Base-by-base conservation (phyloP, 495 filamentous ascomycete species). In the Aspergillus indologenus region DNA sequence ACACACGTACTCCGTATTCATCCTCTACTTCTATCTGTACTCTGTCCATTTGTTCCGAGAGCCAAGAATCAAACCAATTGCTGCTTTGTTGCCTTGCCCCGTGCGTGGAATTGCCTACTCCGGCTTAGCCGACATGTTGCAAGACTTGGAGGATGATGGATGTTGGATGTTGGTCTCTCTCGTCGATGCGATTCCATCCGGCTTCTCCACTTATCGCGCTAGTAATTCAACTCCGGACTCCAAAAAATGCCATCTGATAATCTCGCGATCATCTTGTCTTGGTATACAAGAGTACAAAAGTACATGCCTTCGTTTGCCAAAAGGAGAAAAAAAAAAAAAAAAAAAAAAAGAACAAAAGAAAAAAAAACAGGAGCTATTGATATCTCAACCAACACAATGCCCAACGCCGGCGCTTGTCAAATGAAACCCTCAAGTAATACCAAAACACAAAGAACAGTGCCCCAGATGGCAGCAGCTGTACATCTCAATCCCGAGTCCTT, bases 361-460 rank as follows among this genome's bases (percentile, higher is more conserved):
- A 26, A 56, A 53, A 57, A 57, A 56, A 42, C 19, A 26, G 20
- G 0, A 23, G 42, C 26, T 15, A 53, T 43, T 57, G 44, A 57
- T 50, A 59, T 59, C 56, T 52, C 43, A 57, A 40, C 50, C 54
- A 24, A 57, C 22, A 12, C 29, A 43, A 42, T 47, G 7, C 58
- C 62, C 60, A 72, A 74, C 73, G 66, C 73, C 71, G 50, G 66
- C 73, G 73, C 73, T 75, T 62, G 71, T 69, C 60, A 64, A 64
- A 63, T 54, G 56, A 58, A 40, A 40, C 34, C 5, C 43, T 12
- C 5, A 65, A 61, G 49, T 56, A 54, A 61, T 45, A 58, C 53
- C 47, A 29, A 56, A 19, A 45, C n/a, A 34, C 21, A 52, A 64
- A 52, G 34, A 54, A 42, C 21, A 18, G 19, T 51, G 54, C 42